Conservation (phyloP, 164 flowering plant species). For the Buxus sempervirens region DNA sequence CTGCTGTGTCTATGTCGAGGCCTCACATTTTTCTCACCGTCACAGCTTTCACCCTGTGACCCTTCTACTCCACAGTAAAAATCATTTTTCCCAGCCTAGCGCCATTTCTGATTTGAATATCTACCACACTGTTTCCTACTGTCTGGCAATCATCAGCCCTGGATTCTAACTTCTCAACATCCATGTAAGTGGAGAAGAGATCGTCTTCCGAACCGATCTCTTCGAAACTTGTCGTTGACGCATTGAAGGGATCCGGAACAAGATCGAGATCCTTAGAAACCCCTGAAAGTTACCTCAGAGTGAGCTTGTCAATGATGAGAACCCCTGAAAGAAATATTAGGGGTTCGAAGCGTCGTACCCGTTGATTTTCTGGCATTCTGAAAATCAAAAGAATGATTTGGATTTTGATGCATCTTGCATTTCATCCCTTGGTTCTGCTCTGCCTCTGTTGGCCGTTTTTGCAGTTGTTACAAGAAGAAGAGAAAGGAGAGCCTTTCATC, state of each 20-base stretch:
- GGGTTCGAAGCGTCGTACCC: neutral
- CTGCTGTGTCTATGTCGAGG: no score
- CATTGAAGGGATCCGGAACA: neutral
- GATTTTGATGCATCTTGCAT: no score
- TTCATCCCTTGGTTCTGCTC: no score
- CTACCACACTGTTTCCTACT: slow-evolving; percentile 9
- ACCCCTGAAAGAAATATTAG: slow-evolving; percentile 15
- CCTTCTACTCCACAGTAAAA: no score
- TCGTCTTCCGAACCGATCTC: slow-evolving; percentile 66
- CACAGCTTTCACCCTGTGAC: no score
- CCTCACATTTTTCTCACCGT: no score
- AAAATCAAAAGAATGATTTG: no score
- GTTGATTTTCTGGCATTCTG: neutral
- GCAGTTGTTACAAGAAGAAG: no score
- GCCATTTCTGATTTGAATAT: neutral
- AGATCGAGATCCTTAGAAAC: slow-evolving; percentile 57
- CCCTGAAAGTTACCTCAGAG: slow-evolving; percentile 61
- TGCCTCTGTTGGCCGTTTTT: no score
- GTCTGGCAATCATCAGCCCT: slow-evolving; percentile 13
- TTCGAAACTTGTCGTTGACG: slow-evolving; percentile 20
- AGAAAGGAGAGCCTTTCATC: no score
- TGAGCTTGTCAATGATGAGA: slow-evolving; percentile 61
- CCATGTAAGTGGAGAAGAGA: slow-evolving; percentile 55
- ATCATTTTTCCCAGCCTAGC: no score
- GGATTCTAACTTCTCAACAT: slow-evolving; percentile 56